Conservation (phyloP, 2,329 filamentous ascomycete species). For the Pestalotiopsis sp. region DNA sequence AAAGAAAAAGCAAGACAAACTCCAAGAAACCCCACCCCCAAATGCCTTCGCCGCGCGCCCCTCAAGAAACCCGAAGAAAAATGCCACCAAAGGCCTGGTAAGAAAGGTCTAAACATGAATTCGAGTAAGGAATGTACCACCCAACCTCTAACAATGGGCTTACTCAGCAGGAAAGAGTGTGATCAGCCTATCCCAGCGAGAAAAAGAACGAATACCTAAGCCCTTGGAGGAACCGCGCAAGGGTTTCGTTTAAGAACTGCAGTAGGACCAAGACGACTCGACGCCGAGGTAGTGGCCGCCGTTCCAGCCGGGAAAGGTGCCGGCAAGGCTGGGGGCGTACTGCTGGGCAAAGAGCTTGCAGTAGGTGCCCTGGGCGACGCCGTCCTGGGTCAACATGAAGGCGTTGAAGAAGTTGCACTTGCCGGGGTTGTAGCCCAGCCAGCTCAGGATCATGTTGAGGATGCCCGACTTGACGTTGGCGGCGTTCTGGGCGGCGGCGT, state of each 20-base stretch:
- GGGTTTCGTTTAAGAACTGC: neutral
- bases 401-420: constrained; percentile 20
- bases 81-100: neutral
- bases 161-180: neutral
- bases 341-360: constrained; percentile 18
- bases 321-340: constrained; percentile 11
- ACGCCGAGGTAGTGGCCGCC: constrained; percentile 5
- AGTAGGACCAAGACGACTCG: constrained; percentile 11
- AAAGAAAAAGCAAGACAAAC: neutral
- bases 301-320: constrained; percentile 8
- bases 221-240: neutral
- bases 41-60: neutral
- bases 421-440: constrained; percentile 14
- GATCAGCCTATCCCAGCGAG: neutral
- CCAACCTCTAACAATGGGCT: neutral
- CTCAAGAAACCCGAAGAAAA: neutral
- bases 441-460: neutral
- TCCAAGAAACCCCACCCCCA: neutral
- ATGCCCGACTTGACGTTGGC: constrained; percentile 6
- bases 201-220: neutral
- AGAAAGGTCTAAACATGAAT: neutral
- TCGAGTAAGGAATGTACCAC: neutral
- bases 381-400: constrained; percentile 17
- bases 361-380: constrained; percentile 14
- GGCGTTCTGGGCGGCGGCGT: constrained; percentile 17